Evolutionary conservation across 176 grass and related monocot genomes (phyloP).

Genomic region (Pharus latifolius): DNA sequence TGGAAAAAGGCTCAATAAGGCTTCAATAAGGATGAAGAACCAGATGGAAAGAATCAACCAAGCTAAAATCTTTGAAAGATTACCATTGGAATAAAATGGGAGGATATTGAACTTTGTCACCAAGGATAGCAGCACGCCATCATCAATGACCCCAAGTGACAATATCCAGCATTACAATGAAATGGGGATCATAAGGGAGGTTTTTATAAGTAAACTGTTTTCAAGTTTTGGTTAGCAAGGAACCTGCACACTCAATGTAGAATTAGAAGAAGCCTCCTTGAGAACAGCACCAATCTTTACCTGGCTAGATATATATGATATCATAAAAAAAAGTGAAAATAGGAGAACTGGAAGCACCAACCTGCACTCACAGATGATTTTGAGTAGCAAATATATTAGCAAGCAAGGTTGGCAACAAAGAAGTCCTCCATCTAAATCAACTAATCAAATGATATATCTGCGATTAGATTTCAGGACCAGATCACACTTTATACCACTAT

Average conservation of each 20-base stretch:
- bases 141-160: constrained; percentile 40
- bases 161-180: constrained; percentile 31
- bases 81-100: background rate
- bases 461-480: too few species aligned
- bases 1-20: too few species aligned
- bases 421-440: too few species aligned
- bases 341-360: background rate
- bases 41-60: background rate
- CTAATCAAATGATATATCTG: too few species aligned
- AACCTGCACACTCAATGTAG: constrained; percentile 34
- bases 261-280: constrained; percentile 15
- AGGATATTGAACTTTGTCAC: constrained; percentile 26
- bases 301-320: constrained; percentile 15
- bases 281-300: constrained; percentile 40
- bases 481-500: too few species aligned
- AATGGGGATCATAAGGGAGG: background rate
- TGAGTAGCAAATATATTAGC: too few species aligned
- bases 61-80: background rate
- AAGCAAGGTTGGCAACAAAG: too few species aligned
- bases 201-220: background rate
- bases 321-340: background rate
- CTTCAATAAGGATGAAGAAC: too few species aligned
- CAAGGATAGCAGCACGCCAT: constrained; percentile 43
- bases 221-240: background rate
- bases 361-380: too few species aligned